Percentiles rank a stretch among this genome's conserved stretches.
phyloP scores from a whole-genome alignment of 495 filamentous ascomycete species.

The Podospora conica region DNA sequence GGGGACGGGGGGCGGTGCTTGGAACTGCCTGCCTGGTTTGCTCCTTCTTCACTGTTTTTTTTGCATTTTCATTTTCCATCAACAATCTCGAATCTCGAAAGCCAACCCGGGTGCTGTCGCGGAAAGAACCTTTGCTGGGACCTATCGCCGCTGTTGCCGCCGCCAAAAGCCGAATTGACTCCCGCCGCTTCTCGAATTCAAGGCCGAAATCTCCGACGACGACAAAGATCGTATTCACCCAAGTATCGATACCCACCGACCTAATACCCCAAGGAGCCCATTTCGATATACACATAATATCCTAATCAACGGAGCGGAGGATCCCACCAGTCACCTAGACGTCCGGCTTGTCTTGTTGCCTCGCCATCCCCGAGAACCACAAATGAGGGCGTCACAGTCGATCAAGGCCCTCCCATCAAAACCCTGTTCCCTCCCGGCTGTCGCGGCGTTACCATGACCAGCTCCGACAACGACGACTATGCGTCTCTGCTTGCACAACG shows the following conservation, averaged over 20 bases:
- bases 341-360: no score
- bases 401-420: not conserved
- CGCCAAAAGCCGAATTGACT: not conserved
- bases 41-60: not conserved
- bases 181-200: not conserved
- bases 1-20: no score
- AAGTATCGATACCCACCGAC: not conserved
- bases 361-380: not conserved
- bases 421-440: not conserved
- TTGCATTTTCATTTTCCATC: not conserved
- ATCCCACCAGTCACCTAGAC: no score
- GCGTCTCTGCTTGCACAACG: conserved; percentile 4
- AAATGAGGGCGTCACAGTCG: not conserved
- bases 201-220: not conserved
- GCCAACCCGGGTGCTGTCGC: not conserved
- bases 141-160: not conserved
- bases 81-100: not conserved
- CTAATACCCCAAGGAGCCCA: not conserved
- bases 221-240: not conserved
- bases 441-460: conserved; percentile 8
- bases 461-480: not conserved
- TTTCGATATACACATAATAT: not conserved
- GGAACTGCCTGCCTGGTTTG: not conserved
- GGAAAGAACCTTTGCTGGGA: not conserved
- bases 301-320: no score